These are phyloP conservation scores for Microsporum ferrugineum DNA, from an alignment of 2,329 filamentous ascomycete species.

Conservation along the genomic window DNA sequence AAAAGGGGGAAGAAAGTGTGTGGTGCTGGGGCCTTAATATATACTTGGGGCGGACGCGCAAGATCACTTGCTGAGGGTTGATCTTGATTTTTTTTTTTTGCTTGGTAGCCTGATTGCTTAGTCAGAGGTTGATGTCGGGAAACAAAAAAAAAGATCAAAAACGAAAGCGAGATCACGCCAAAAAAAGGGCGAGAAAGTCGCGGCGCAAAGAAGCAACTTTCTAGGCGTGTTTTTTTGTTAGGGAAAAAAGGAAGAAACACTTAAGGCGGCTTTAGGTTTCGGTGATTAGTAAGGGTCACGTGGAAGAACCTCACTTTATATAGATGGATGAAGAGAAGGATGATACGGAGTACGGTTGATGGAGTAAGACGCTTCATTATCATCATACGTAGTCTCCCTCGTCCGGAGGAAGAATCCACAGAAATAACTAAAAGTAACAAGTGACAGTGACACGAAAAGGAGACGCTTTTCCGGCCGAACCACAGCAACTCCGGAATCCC, in stretches of 20 bases:
- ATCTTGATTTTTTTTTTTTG: too few relatives aligned
- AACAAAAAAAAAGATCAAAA: too few relatives aligned
- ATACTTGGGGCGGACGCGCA: too few relatives aligned
- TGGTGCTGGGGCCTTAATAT: too few relatives aligned
- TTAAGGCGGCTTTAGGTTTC: neutral
- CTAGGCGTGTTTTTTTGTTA: neutral
- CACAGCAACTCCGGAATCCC: neutral
- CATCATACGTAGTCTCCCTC: neutral
- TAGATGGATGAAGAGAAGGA: neutral
- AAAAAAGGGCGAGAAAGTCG: neutral
- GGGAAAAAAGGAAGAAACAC: neutral
- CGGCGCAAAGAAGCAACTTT: neutral
- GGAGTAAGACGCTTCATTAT: neutral
- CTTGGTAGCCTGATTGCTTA: neutral
- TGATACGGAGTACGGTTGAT: neutral
- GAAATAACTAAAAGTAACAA: constrained; percentile 17
- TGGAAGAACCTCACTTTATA: constrained; percentile 9
- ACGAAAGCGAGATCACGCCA: neutral
- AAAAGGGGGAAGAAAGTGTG: too few relatives aligned
- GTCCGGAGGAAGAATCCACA: constrained; percentile 9
- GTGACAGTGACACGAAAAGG: constrained; percentile 14
- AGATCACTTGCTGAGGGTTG: too few relatives aligned
- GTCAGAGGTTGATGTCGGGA: neutral
- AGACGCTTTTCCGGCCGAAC: constrained; percentile 3
- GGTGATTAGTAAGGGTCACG: constrained; percentile 13